These are phyloP conservation scores for Pholiota molesta DNA, from an alignment of 768 basidiomycete species.

Conservation along the genomic window DNA sequence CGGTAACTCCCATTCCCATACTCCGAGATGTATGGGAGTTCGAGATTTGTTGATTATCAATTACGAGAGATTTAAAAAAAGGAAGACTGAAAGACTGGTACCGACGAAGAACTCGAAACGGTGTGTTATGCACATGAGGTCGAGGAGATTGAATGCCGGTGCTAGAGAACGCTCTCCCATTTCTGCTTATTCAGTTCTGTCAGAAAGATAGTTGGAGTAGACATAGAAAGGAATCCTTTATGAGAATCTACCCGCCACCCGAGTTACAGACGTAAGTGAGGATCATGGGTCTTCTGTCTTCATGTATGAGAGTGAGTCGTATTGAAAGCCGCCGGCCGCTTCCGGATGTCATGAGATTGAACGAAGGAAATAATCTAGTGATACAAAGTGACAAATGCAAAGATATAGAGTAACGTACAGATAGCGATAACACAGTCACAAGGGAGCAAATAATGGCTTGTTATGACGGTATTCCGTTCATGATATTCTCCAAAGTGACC, in stretches of 20 bases:
- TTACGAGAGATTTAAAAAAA: not conserved
- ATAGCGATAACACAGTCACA: not conserved
- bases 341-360: not conserved
- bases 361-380: not conserved
- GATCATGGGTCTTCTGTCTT: too few species aligned
- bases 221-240: not conserved
- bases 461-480: constrained; percentile 27
- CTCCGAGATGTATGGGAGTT: too few species aligned
- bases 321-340: not conserved
- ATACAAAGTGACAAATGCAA: not conserved
- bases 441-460: not conserved
- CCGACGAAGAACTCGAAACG: not conserved
- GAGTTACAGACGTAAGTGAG: too few species aligned
- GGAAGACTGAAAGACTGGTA: not conserved
- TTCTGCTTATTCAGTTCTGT: not conserved
- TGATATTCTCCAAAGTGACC: constrained; percentile 68
- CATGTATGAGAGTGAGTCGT: too few species aligned
- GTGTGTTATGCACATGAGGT: not conserved
- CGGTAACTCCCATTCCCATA: too few species aligned
- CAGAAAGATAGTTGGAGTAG: not conserved
- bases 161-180: not conserved
- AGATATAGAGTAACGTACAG: constrained; percentile 2
- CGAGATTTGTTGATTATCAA: not conserved
- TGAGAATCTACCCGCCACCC: not conserved
- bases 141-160: too few species aligned